phyloP scores from a whole-genome alignment of 768 basidiomycete genomes.

The Podaxis carcinomalis region DNA sequence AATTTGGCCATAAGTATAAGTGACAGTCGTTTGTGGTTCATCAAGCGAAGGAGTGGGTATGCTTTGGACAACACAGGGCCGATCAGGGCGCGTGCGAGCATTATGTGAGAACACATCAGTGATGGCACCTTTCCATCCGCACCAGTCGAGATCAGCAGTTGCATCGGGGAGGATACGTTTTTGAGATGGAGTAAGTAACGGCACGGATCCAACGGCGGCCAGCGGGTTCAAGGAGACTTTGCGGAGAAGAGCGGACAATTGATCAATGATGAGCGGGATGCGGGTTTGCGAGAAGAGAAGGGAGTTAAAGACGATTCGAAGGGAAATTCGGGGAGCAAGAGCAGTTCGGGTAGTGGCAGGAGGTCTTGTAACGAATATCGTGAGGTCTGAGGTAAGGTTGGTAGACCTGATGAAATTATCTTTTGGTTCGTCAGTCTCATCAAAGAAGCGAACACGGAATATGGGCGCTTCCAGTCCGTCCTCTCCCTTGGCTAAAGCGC shows the following conservation, averaged over 20 bases:
- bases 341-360: slow-evolving; percentile 64
- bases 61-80: slow-evolving; percentile 87
- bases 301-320: slow-evolving; percentile 92
- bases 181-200: slow-evolving; percentile 73
- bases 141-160: slow-evolving; percentile 89
- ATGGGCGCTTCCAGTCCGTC: slow-evolving; percentile 61
- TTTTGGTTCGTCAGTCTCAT: slow-evolving; percentile 74
- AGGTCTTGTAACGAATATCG: slow-evolving; percentile 79
- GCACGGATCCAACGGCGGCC: slow-evolving; percentile 71
- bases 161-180: slow-evolving; percentile 74
- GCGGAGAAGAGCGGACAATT: slow-evolving; percentile 75
- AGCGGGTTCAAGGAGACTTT: slow-evolving; percentile 66
- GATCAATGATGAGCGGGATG: slow-evolving; percentile 77
- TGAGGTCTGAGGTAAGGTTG: slow-evolving; percentile 86
- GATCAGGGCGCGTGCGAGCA: slow-evolving; percentile 72
- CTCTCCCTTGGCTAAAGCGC: slow-evolving; percentile 61
- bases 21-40: slow-evolving; percentile 46
- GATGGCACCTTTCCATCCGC: slow-evolving; percentile 95
- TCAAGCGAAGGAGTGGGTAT: slow-evolving; percentile 38
- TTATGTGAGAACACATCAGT: slow-evolving; percentile 92
- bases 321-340: slow-evolving; percentile 68
- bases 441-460: slow-evolving; percentile 96
- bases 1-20: slow-evolving; percentile 78
- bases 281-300: slow-evolving; percentile 81
- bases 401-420: slow-evolving; percentile 78